These are phyloP conservation scores for Ottelia alismoides DNA, from an alignment of 106 monocot genomes.

Conservation along the genomic window DNA sequence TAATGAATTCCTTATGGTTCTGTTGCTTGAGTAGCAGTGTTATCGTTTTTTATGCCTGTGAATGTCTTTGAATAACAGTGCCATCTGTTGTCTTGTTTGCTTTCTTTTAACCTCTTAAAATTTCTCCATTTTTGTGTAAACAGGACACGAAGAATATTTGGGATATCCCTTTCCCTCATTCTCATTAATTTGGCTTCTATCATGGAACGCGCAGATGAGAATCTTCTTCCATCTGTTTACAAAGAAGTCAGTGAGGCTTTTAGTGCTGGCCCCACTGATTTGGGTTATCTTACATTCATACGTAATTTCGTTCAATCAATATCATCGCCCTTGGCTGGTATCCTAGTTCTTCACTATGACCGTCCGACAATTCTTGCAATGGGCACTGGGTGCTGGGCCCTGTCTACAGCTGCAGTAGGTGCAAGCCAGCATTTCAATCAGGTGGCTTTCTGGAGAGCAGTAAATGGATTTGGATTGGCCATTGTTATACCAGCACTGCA, in stretches of 20 bases:
- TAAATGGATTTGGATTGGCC: slow-evolving; percentile 91
- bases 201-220: slow-evolving; percentile 94
- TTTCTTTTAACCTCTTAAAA: too few relatives aligned
- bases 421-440: slow-evolving; percentile 53
- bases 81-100: too few relatives aligned
- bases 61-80: too few relatives aligned
- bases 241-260: slow-evolving; percentile 93
- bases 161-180: slow-evolving; percentile 82
- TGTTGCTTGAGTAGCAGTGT: too few relatives aligned
- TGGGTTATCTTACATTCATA: slow-evolving; percentile 88
- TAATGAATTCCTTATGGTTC: too few relatives aligned
- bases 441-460: slow-evolving; percentile 73
- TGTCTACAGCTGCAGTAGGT: slow-evolving; percentile 93
- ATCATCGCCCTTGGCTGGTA: slow-evolving; percentile 69
- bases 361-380: slow-evolving; percentile 65
- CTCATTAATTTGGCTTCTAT: slow-evolving; percentile 86
- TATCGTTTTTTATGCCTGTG: too few relatives aligned
- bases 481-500: slow-evolving; percentile 90
- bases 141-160: slow-evolving; percentile 66
- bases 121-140: neutral
- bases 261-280: slow-evolving; percentile 76
- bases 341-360: slow-evolving; percentile 78
- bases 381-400: slow-evolving; percentile 75
- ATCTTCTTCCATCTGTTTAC: slow-evolving; percentile 94
- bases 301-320: slow-evolving; percentile 74